Base-by-base conservation (phyloP, 768 basidiomycete genomes). In the Ramaria rubella region DNA sequence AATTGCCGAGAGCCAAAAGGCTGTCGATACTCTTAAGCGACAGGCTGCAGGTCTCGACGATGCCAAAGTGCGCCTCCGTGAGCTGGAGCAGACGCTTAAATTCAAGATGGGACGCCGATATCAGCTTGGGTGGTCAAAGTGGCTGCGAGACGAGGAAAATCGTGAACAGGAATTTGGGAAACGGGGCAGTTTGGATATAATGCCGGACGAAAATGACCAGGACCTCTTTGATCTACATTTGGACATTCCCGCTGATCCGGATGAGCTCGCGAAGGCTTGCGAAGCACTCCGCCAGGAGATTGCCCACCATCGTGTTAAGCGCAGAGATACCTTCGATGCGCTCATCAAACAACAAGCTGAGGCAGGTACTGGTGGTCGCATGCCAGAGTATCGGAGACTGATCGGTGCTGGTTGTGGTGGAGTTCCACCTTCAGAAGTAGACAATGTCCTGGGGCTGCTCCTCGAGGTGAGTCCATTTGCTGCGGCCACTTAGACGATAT, bases 391-490 rank as follows among this genome's bases (percentile, higher is more conserved):
- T 68, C 76, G 94, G 62, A 77, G 86, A 60, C 70, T 99, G 51
- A 94, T 99, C 63, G 86, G 87, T 30, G 85, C 91, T 15, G 94
- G 91, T 0, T 95, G 91, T 72, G 92, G 92, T 23, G 88, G 90
- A 0, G 80, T 94, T 29, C 81, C 86, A 2, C 82, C 87, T 1
- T 76, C 82, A n/a, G 94, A 97, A 59, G 88, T 97, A 34, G 94
- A 97, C 64, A 81, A 81, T 58, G 85, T 94, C 4, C 76, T 96
- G 58, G 83, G 82, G 24, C 87, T 89, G 77, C 72, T 98, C 40
- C 76, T 94, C 17, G 91, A 95, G 81, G 90, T 88, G 60, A 51
- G 79, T 65, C 21, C n/a, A 24, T 21, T 19, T 21, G 23, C 46
- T 23, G 11, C 21, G 43, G 40, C 55, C 62, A 17, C 34, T 52